Evolutionary conservation across 345 rosid genomes (phyloP).

Genomic region (Chamaenerion angustifolium): DNA sequence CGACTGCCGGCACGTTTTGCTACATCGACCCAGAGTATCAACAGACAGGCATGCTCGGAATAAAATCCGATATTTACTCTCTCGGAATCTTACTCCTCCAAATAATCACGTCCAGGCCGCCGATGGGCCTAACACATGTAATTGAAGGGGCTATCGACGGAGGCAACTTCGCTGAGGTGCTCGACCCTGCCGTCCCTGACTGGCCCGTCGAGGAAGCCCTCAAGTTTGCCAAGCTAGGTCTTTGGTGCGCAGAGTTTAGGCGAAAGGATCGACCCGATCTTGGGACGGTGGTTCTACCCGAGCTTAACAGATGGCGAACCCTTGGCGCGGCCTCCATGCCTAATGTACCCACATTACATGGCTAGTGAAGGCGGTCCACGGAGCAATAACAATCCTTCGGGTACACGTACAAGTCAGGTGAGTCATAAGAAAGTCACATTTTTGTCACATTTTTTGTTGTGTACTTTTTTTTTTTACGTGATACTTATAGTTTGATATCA

Average conservation of each 20-base stretch:
- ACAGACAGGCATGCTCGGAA: slow-evolving; percentile 82
- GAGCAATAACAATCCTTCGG: too few species aligned
- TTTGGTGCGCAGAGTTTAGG: slow-evolving; percentile 66
- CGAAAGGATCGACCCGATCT: slow-evolving; percentile 87
- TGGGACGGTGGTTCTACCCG: slow-evolving; percentile 42
- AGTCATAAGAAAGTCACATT: too few species aligned
- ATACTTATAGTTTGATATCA: too few species aligned
- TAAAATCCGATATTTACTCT: slow-evolving; percentile 74
- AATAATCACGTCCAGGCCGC: slow-evolving; percentile 68
- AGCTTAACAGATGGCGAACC: slow-evolving; percentile 47
- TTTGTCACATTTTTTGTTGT: too few species aligned
- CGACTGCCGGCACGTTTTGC: slow-evolving; percentile 90
- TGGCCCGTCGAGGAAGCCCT: slow-evolving; percentile 71
- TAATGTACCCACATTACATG: slow-evolving; percentile 4
- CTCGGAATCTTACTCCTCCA: slow-evolving; percentile 73
- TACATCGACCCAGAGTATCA: slow-evolving; percentile 95
- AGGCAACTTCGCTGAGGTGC: slow-evolving; percentile 32
- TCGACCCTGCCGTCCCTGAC: slow-evolving; percentile 49
- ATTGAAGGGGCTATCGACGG: slow-evolving; percentile 50
- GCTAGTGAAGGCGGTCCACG: too few species aligned
- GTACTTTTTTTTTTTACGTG: too few species aligned
- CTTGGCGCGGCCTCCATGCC: slow-evolving; percentile 48
- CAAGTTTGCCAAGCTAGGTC: slow-evolving; percentile 43
- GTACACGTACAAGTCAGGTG: too few species aligned
- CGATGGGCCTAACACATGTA: slow-evolving; percentile 72